A percentile compares a stretch with the other conserved stretches of the same genome.
Conservation (phyloP, 2,329 filamentous ascomycete genomes). For the Aspergillus sp. region DNA sequence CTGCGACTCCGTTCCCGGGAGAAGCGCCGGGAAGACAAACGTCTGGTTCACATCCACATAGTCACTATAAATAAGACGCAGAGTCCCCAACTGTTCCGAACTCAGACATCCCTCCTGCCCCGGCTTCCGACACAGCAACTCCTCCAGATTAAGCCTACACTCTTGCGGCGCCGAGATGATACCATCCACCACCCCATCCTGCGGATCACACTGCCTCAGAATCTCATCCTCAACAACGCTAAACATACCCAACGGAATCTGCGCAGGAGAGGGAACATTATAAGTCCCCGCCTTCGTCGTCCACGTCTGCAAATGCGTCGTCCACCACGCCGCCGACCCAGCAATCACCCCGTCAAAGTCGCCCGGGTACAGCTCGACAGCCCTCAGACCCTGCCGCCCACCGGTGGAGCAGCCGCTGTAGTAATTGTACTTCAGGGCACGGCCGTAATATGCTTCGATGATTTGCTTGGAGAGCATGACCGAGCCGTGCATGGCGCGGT, state of each 20-base stretch:
- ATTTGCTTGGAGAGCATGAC: background rate
- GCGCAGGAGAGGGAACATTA: background rate
- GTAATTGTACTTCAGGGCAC: background rate
- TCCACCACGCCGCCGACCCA: background rate
- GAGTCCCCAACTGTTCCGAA: background rate
- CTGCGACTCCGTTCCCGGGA: background rate
- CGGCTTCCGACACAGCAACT: background rate
- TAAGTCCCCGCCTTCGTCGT: background rate
- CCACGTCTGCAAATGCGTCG: background rate
- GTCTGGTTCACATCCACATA: background rate
- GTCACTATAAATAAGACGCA: background rate
- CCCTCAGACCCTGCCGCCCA: background rate
- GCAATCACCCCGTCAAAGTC: background rate
- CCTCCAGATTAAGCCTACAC: background rate
- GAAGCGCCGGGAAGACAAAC: background rate
- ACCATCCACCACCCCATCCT: background rate
- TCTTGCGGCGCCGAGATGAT: background rate
- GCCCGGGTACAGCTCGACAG: background rate
- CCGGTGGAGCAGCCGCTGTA: background rate
- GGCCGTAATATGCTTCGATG: background rate
- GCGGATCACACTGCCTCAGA: background rate
- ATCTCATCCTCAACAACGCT: background rate
- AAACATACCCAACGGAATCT: background rate
- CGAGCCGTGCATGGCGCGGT: background rate
- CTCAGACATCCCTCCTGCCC: background rate